These are phyloP conservation scores for Globisporangium spiculum DNA, from an alignment of 352 stramenopile species.

Conservation along the genomic window DNA sequence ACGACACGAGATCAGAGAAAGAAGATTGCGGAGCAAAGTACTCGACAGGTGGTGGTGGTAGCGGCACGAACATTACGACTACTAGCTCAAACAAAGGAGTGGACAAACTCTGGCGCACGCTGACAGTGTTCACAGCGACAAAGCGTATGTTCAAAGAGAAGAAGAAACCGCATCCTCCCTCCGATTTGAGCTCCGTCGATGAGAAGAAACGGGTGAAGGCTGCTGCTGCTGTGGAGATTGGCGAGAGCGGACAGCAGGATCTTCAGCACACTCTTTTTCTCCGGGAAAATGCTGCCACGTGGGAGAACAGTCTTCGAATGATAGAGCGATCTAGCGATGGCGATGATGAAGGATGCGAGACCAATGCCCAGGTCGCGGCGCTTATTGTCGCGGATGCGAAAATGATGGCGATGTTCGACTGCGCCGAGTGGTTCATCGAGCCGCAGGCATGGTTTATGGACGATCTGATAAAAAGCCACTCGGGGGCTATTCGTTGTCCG, in stretches of 20 bases:
- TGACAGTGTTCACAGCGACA: slow-evolving; percentile 32
- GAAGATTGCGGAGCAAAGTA: slow-evolving; percentile 2
- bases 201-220: slow-evolving; percentile 12
- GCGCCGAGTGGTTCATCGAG: slow-evolving; percentile 49
- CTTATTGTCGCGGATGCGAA: slow-evolving; percentile 36
- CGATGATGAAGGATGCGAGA: slow-evolving; percentile 16
- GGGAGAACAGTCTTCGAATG: slow-evolving; percentile 32
- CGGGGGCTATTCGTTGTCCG: slow-evolving; percentile 41
- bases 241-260: background rate
- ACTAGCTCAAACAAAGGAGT: slow-evolving; percentile 21
- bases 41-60: background rate
- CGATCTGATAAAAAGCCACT: slow-evolving; percentile 14
- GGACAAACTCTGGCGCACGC: slow-evolving; percentile 37
- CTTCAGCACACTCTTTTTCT: background rate
- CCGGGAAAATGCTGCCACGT: slow-evolving; percentile 29
- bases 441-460: slow-evolving; percentile 45
- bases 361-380: slow-evolving; percentile 21
- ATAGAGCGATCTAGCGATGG: slow-evolving; percentile 22
- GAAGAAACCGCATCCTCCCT: background rate
- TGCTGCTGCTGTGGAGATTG: background rate
- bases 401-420: slow-evolving; percentile 23
- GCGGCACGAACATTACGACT: slow-evolving; percentile 7
- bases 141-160: slow-evolving; percentile 35
- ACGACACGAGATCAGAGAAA: slow-evolving; percentile 1
- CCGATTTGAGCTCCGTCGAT: background rate